These are phyloP conservation scores for Solanum etuberosum DNA, from an alignment of 257 asterid species.

Conservation along the genomic window DNA sequence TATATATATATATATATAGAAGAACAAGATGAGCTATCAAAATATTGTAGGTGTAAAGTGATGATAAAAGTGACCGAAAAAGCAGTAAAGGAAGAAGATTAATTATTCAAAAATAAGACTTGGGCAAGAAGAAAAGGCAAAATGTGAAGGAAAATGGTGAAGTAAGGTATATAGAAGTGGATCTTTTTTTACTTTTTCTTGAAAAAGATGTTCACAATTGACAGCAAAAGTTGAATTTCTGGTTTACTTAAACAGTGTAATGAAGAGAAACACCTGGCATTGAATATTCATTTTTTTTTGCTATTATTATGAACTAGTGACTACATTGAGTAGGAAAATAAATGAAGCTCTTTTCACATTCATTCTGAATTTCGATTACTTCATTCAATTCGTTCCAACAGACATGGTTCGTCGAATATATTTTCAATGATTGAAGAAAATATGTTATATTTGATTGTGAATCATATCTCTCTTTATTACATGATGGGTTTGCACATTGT, in stretches of 20 bases:
- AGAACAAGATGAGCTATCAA: constrained; percentile 8
- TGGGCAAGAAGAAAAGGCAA: constrained; percentile 3
- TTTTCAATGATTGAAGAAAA: not conserved
- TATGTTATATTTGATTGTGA: not conserved
- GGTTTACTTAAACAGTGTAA: not conserved
- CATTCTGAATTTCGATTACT: not conserved
- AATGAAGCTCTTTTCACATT: not conserved
- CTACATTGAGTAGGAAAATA: not conserved
- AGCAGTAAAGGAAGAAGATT: constrained; percentile 5
- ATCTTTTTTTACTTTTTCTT: not conserved
- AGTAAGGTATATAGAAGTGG: constrained; percentile 13
- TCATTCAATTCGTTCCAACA: not conserved
- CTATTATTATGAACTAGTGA: not conserved
- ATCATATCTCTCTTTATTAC: not conserved
- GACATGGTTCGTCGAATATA: not conserved
- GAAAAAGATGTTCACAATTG: constrained; percentile 4
- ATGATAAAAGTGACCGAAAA: constrained; percentile 25
- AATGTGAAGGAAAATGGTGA: constrained; percentile 6
- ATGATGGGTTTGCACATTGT: not conserved
- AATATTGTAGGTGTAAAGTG: constrained; percentile 46
- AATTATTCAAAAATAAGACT: not conserved
- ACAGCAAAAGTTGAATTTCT: not conserved
- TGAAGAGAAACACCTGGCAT: not conserved
- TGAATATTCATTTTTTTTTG: not conserved
- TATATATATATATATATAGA: too few species aligned